A percentile compares a stretch with the other conserved stretches of the same genome.
Conservation (phyloP, 2,329 filamentous ascomycete species). For the Cryoendolithus antarcticus region DNA sequence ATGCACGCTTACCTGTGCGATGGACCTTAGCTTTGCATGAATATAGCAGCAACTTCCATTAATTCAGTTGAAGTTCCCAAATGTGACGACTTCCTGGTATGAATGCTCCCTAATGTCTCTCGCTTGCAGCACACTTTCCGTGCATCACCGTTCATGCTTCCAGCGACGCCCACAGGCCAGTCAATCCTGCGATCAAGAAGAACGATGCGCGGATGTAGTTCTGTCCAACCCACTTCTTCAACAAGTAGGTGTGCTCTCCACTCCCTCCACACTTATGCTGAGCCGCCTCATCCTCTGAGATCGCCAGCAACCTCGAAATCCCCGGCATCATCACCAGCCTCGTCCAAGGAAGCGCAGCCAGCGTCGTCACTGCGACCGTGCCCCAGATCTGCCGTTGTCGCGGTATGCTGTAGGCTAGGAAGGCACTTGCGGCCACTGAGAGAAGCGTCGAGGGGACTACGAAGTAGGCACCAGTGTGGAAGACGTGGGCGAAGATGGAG, state of each 20-base stretch:
- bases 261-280: conserved; percentile 7
- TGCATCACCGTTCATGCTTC: neutral
- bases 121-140: too few species aligned
- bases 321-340: conserved; percentile 8
- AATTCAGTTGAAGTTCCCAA: too few species aligned
- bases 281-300: conserved; percentile 2
- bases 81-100: too few species aligned
- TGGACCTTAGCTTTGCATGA: too few species aligned
- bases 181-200: conserved; percentile 1
- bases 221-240: conserved; percentile 7
- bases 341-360: conserved; percentile 6
- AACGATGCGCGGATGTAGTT: conserved; percentile 4
- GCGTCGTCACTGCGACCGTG: conserved; percentile 1
- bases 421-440: conserved; percentile 2
- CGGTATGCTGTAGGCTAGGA: conserved; percentile 5
- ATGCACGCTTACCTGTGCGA: too few species aligned
- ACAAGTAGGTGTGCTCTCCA: conserved; percentile 6
- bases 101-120: too few species aligned
- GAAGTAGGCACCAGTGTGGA: conserved; percentile 7
- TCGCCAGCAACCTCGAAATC: conserved; percentile 7
- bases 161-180: conserved; percentile 3
- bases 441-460: conserved; percentile 6
- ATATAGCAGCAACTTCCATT: too few species aligned
- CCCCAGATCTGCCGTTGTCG: conserved; percentile 5
- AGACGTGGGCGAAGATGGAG: conserved; percentile 7